These are phyloP conservation scores for Beauveria medogensis DNA, from an alignment of 2,329 filamentous ascomycete species.

Conservation along the genomic window DNA sequence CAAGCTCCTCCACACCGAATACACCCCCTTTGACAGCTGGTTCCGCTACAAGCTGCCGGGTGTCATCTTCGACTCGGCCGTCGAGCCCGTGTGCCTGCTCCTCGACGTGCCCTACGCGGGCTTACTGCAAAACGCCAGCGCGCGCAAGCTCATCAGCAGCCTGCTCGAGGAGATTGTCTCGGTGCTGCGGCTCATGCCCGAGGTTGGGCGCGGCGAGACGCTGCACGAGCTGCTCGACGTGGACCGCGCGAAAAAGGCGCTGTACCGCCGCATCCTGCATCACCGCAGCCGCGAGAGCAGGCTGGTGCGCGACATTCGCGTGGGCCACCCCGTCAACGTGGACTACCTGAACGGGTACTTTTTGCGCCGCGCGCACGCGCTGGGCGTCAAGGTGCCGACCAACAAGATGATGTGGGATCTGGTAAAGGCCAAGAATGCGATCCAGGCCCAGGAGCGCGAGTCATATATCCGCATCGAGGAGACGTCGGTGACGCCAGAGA, in stretches of 20 bases:
- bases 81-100: conserved; percentile 75
- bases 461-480: conserved; percentile 28
- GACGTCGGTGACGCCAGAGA: conserved; percentile 21
- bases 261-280: conserved; percentile 29
- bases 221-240: conserved; percentile 49
- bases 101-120: conserved; percentile 69
- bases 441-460: conserved; percentile 24
- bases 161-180: conserved; percentile 66
- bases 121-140: conserved; percentile 57
- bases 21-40: conserved; percentile 42
- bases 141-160: conserved; percentile 58
- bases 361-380: conserved; percentile 58
- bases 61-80: conserved; percentile 64
- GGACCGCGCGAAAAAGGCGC: conserved; percentile 52
- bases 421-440: conserved; percentile 59
- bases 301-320: conserved; percentile 59
- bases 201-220: conserved; percentile 55
- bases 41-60: conserved; percentile 70
- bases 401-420: conserved; percentile 67
- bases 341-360: conserved; percentile 88
- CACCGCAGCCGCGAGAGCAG: conserved; percentile 47
- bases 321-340: conserved; percentile 62
- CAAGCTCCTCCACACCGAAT: conserved; percentile 10
- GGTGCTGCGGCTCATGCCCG: conserved; percentile 67
- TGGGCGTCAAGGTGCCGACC: conserved; percentile 63